Evolutionary conservation across 345 rosid species (phyloP).

Genomic region (Nephelium lappaceum): DNA sequence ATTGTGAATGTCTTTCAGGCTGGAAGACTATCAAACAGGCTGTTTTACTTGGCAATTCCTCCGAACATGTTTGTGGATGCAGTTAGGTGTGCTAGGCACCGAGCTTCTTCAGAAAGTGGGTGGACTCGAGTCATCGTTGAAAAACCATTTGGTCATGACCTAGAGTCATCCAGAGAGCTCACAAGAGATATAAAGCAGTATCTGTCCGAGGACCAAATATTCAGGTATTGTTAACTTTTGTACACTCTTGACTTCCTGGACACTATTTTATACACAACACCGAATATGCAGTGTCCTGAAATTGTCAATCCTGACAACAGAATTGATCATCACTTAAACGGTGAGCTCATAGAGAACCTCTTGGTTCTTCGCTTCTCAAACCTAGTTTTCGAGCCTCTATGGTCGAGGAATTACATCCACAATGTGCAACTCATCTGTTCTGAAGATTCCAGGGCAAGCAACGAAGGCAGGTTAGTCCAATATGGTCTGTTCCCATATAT

Average conservation of each 20-base stretch:
- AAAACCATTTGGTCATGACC: constrained; percentile 59
- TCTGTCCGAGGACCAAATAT: constrained; percentile 51
- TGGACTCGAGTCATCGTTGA: constrained; percentile 63
- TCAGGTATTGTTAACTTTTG: constrained; percentile 39
- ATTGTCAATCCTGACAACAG: constrained; percentile 22
- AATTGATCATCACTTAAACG: constrained; percentile 58
- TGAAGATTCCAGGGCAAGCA: constrained; percentile 53
- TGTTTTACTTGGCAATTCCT: constrained; percentile 56
- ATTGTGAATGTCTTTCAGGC: constrained; percentile 29
- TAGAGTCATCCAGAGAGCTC: constrained; percentile 47
- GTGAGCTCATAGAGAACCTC: constrained; percentile 57
- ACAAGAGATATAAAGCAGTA: constrained; percentile 42
- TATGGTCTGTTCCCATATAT: background rate
- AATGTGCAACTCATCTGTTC: constrained; percentile 56
- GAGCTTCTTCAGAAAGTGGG: constrained; percentile 50
- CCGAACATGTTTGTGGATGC: constrained; percentile 49
- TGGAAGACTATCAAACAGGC: constrained; percentile 50
- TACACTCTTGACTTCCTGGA: background rate
- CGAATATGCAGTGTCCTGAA: background rate
- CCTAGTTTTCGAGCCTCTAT: constrained; percentile 54
- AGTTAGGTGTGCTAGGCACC: constrained; percentile 46
- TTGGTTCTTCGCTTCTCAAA: constrained; percentile 59
- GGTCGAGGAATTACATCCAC: constrained; percentile 58
- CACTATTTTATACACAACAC: background rate
- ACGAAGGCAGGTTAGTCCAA: constrained; percentile 48